These are phyloP conservation scores for Talaromyces thailandensis DNA, from an alignment of 495 filamentous ascomycete genomes.

Conservation along the genomic window DNA sequence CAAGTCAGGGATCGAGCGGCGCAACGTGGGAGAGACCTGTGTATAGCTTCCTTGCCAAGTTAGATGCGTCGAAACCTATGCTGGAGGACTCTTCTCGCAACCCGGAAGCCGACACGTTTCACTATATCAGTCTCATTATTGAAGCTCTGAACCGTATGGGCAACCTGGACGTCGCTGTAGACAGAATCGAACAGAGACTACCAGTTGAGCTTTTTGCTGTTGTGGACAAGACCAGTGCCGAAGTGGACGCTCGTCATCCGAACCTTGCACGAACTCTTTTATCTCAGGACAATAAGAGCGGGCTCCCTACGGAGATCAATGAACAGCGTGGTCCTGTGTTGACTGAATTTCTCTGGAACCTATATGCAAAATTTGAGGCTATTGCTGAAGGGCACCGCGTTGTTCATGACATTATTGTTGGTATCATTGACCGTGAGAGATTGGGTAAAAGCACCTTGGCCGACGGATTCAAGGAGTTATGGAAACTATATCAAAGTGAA, in stretches of 20 bases:
- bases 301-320: constrained; percentile 56
- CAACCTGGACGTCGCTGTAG: constrained; percentile 72
- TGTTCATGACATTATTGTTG: constrained; percentile 80
- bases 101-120: constrained; percentile 89
- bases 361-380: constrained; percentile 94
- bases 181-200: constrained; percentile 83
- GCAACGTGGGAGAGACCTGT: constrained; percentile 53
- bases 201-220: constrained; percentile 91
- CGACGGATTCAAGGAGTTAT: constrained; percentile 82
- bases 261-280: constrained; percentile 51
- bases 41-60: constrained; percentile 67
- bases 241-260: constrained; percentile 86
- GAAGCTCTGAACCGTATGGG: constrained; percentile 86
- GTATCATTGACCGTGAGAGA: constrained; percentile 68
- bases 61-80: constrained; percentile 64
- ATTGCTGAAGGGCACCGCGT: constrained; percentile 94
- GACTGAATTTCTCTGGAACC: constrained; percentile 78
- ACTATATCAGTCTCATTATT: constrained; percentile 79
- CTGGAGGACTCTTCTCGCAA: constrained; percentile 84
- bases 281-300: constrained; percentile 33
- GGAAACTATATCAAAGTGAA: constrained; percentile 83
- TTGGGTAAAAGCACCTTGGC: constrained; percentile 50
- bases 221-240: constrained; percentile 88
- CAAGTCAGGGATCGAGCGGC: constrained; percentile 32
- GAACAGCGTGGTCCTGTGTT: constrained; percentile 72